Base-by-base conservation (phyloP, 306 rosid species). In the Glycyrrhiza uralensis region DNA sequence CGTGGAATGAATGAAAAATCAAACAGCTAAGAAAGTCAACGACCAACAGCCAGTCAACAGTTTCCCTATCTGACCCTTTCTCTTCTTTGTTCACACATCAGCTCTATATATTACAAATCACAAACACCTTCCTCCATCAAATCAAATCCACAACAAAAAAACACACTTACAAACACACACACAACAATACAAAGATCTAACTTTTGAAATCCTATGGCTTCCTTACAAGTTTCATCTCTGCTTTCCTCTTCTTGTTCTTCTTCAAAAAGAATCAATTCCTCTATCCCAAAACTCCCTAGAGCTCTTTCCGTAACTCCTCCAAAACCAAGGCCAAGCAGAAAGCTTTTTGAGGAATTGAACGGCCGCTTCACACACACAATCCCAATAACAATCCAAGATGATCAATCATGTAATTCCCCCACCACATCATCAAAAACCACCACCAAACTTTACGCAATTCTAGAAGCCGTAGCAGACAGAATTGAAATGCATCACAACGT, bases 401-500 rank as follows among this genome's bases (percentile, higher is more conserved):
- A 56, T n/a, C 9, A 50, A 20, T 12, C 9, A 12, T 50, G 13
- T 12, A 23, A 22, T 24, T 7, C 72, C 11, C 12, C 58, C 5
- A 9, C 41, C 2, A n/a, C n/a, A n/a, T 19, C 86, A 4, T 18
- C 86, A 7, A 69, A 77, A 9, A 59, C 83, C 0, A 72, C 52
- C 9, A 24, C 32, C 4, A 76, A 90, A 74, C 91, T 93, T 41
- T 87, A 86, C 2, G 88, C 82, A 5, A 66, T 93, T 39, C 71
- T 90, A 2, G 93, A 90, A 46, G 80, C 86, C 0, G 89, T 90
- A 2, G 79, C 86, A 0, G 94, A 93, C 26, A 82, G 98, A 20
- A 81, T 89, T 0, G 94, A 88, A 65, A 88, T 90, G 93, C 98
- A 93, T 46, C 79, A 45, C 68, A 93, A 90, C 85, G 17, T 93